Conservation (phyloP, 177 flowering plant species). For the Telopea speciosissima region DNA sequence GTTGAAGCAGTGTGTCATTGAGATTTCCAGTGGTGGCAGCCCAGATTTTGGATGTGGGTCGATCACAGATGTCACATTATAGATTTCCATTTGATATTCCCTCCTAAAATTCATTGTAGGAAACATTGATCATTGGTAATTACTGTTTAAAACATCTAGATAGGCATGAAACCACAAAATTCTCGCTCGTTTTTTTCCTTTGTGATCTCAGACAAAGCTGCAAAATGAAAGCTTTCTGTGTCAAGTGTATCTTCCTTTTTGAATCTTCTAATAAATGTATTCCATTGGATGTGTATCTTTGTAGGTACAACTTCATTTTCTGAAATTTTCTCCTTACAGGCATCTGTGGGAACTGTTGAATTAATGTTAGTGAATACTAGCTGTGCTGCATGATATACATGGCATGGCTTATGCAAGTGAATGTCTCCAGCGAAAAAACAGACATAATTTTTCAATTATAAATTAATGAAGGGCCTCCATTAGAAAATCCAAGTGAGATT, state of each 20-base stretch:
- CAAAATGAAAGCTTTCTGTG: background rate
- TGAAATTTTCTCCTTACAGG: no score
- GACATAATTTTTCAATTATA: no score
- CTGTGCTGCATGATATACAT: no score
- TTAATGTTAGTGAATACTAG: no score
- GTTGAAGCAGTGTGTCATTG: conserved; percentile 67
- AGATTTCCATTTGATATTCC: background rate
- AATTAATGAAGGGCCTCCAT: no score
- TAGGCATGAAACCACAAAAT: background rate
- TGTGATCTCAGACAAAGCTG: background rate
- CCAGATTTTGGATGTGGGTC: background rate
- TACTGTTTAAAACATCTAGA: background rate
- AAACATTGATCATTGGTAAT: background rate
- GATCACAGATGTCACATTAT: background rate
- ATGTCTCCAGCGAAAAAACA: no score
- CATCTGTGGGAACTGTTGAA: no score
- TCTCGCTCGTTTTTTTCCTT: no score
- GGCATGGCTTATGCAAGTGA: no score
- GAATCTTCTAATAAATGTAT: background rate
- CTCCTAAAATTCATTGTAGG: background rate
- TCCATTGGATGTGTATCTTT: background rate
- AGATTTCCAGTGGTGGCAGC: conserved; percentile 8
- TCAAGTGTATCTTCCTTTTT: background rate
- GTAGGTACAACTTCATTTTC: no score
- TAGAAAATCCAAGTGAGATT: no score